phyloP scores from a whole-genome alignment of 305 asterid genomes.

The Salvia sclarea region DNA sequence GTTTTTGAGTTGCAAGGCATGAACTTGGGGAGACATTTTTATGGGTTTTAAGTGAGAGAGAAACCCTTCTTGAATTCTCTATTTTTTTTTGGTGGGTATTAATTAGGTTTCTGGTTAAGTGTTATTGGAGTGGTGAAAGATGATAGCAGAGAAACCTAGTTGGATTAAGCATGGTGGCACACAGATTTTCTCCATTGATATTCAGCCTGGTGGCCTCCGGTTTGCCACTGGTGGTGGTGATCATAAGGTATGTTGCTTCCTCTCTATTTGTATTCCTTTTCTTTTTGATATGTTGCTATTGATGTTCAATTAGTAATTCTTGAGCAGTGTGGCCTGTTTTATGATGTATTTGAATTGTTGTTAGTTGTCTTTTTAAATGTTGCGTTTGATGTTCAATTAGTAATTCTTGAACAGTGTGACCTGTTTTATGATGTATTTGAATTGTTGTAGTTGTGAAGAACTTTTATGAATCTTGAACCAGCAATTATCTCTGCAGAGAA shows the following conservation, averaged over 20 bases:
- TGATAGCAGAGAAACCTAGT: slow-evolving; percentile 81
- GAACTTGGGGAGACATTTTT: slow-evolving; percentile 21
- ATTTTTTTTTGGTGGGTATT: neutral
- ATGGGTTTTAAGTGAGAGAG: slow-evolving; percentile 37
- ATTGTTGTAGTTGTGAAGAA: slow-evolving; percentile 4
- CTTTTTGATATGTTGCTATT: neutral
- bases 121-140: slow-evolving; percentile 34
- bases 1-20: slow-evolving; percentile 27
- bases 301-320: neutral
- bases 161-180: slow-evolving; percentile 78
- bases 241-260: slow-evolving; percentile 51
- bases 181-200: slow-evolving; percentile 80
- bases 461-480: neutral
- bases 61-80: neutral
- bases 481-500: neutral
- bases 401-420: neutral
- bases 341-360: neutral
- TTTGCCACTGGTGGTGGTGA: slow-evolving; percentile 91
- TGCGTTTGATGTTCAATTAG: neutral
- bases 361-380: neutral
- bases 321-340: neutral
- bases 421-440: neutral
- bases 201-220: slow-evolving; percentile 85
- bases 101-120: slow-evolving; percentile 12
- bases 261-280: neutral